Percentiles rank a stretch among this genome's conserved stretches.
Conservation (phyloP, 139 green algal species). For the Raphidocelis subcapitata region DNA sequence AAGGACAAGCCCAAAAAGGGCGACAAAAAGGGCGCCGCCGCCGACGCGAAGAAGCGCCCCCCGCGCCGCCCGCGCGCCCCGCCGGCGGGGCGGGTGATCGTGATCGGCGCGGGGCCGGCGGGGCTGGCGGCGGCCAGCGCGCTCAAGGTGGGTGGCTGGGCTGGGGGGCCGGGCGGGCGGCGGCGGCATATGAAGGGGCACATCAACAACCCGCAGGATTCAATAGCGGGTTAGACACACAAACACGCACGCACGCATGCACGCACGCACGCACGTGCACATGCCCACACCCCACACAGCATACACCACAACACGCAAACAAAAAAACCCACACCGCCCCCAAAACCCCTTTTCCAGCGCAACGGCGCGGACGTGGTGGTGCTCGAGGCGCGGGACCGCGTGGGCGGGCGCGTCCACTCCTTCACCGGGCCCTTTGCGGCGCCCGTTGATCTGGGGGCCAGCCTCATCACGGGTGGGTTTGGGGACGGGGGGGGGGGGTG, state of each 20-base stretch:
- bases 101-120: slow-evolving; percentile 80
- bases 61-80: neutral
- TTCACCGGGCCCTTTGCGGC: slow-evolving; percentile 47
- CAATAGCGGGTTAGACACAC: too few species aligned
- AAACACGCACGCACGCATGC: too few species aligned
- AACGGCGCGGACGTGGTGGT: slow-evolving; percentile 66
- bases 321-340: too few species aligned
- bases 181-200: neutral
- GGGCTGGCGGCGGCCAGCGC: slow-evolving; percentile 75
- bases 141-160: slow-evolving; percentile 47
- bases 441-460: slow-evolving; percentile 86
- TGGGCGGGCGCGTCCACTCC: slow-evolving; percentile 83
- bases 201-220: neutral
- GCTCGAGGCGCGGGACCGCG: slow-evolving; percentile 77
- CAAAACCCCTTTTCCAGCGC: slow-evolving; percentile 36
- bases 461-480: slow-evolving; percentile 77
- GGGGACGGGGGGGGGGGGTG: too few species aligned
- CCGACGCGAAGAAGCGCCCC: neutral
- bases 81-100: slow-evolving; percentile 47
- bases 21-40: neutral
- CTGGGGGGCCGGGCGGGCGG: neutral
- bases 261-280: too few species aligned
- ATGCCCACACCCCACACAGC: too few species aligned
- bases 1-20: neutral
- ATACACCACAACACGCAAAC: too few species aligned